phyloP scores from a whole-genome alignment of 1,284 basidiomycete species.

The Heterobasidion occidentale region DNA sequence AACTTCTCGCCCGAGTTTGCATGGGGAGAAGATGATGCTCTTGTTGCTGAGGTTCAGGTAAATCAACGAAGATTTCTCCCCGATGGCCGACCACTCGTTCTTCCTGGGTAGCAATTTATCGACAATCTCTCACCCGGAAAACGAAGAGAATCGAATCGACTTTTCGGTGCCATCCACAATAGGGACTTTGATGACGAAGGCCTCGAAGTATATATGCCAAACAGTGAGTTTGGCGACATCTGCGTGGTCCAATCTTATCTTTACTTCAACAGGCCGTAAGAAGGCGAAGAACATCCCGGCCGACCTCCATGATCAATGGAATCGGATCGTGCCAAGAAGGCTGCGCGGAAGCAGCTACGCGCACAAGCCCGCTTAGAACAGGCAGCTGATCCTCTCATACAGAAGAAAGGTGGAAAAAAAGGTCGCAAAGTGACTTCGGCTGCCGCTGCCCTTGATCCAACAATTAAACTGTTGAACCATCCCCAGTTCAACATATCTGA shows the following conservation, averaged over 20 bases:
- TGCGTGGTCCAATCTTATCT: not conserved
- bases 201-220: slow-evolving; percentile 20
- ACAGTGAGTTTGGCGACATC: slow-evolving; percentile 11
- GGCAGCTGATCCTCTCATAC: slow-evolving; percentile 46
- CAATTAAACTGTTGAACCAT: slow-evolving; percentile 39
- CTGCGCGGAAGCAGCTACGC: slow-evolving; percentile 63
- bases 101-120: slow-evolving; percentile 29
- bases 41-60: slow-evolving; percentile 55
- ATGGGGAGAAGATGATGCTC: slow-evolving; percentile 59
- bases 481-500: no score
- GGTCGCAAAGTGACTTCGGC: slow-evolving; percentile 55
- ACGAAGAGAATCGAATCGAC: slow-evolving; percentile 44
- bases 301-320: slow-evolving; percentile 70
- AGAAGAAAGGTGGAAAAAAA: slow-evolving; percentile 60
- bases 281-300: slow-evolving; percentile 54
- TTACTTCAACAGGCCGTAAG: slow-evolving; percentile 31
- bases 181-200: slow-evolving; percentile 44
- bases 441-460: slow-evolving; percentile 39
- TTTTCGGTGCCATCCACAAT: slow-evolving; percentile 58
- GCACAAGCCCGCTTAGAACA: slow-evolving; percentile 45
- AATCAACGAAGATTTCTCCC: slow-evolving; percentile 11
- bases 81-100: not conserved
- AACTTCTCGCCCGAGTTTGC: slow-evolving; percentile 23
- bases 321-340: slow-evolving; percentile 78
- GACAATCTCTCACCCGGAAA: slow-evolving; percentile 31